Evolutionary conservation across 2,329 filamentous ascomycete species (phyloP).

Genomic region (Phaeosphaeria sp.): DNA sequence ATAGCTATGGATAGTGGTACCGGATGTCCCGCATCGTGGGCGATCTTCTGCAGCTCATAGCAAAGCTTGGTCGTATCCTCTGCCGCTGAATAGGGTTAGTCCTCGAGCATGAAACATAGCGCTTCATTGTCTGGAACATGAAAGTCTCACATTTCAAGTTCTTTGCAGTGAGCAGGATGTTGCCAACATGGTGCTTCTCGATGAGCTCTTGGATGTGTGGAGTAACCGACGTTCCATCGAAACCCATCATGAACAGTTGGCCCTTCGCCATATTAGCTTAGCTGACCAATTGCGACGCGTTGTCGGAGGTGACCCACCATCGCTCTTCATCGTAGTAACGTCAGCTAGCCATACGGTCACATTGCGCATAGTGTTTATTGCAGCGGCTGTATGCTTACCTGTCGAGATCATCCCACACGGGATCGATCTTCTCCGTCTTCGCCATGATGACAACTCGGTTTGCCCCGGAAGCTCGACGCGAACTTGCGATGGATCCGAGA

Average conservation of each 20-base stretch:
- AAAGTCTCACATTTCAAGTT: slow-evolving; percentile 76
- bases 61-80: slow-evolving; percentile 88
- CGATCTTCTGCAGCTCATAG: slow-evolving; percentile 90
- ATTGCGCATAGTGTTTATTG: slow-evolving; percentile 29
- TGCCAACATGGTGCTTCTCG: slow-evolving; percentile 84
- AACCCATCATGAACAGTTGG: slow-evolving; percentile 83
- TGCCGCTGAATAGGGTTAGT: slow-evolving; percentile 68
- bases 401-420: slow-evolving; percentile 75
- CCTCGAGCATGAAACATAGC: slow-evolving; percentile 9
- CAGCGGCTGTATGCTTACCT: slow-evolving; percentile 63
- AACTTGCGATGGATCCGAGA: slow-evolving; percentile 33
- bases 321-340: slow-evolving; percentile 49
- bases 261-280: slow-evolving; percentile 65
- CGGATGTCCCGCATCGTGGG: slow-evolving; percentile 86
- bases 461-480: slow-evolving; percentile 29
- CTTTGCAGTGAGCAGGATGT: slow-evolving; percentile 83
- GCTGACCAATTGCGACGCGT: slow-evolving; percentile 24
- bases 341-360: slow-evolving; percentile 43
- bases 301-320: slow-evolving; percentile 46
- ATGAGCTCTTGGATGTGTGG: slow-evolving; percentile 83
- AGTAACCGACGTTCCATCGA: slow-evolving; percentile 83
- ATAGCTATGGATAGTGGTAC: slow-evolving; percentile 88
- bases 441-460: slow-evolving; percentile 61
- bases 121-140: slow-evolving; percentile 11
- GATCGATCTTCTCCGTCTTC: slow-evolving; percentile 54